Percentiles rank a stretch among this genome's conserved stretches.
phyloP scores from a whole-genome alignment of 1,139 yeast species.

The Geotrichum restrictum region DNA sequence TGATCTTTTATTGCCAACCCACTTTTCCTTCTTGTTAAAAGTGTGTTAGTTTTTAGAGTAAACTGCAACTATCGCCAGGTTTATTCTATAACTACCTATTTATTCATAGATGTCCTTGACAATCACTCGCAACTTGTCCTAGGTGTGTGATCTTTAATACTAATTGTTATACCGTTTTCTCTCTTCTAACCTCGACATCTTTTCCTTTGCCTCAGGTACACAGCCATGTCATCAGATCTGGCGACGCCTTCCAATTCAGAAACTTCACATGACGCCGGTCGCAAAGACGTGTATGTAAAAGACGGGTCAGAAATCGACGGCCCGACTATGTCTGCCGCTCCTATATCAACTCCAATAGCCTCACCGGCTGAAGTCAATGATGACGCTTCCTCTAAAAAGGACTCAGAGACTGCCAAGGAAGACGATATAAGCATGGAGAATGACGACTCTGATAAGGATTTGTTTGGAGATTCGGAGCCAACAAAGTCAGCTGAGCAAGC shows the following conservation, averaged over 20 bases:
- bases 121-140: constrained; percentile 1
- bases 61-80: neutral
- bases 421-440: constrained; percentile 3
- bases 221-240: constrained; percentile 9
- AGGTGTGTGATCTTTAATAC: constrained; percentile 7
- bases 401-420: neutral
- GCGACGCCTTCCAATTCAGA: constrained; percentile 1
- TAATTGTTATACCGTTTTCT: neutral
- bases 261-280: neutral
- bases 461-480: constrained; percentile 9
- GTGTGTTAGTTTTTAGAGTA: constrained; percentile 4
- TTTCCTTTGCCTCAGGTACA: neutral
- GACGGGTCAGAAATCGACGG: neutral
- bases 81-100: constrained; percentile 3
- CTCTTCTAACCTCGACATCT: neutral
- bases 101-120: constrained; percentile 8
- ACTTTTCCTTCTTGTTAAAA: neutral
- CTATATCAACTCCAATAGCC: constrained; percentile 7
- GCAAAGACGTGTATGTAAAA: neutral
- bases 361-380: constrained; percentile 4
- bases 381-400: neutral
- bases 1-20: neutral
- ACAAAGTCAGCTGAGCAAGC: neutral
- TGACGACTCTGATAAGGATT: constrained; percentile 6
- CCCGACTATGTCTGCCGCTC: constrained; percentile 6